Evolutionary conservation across 345 rosid species (phyloP).

Genomic region (Capsella bursapastoris): DNA sequence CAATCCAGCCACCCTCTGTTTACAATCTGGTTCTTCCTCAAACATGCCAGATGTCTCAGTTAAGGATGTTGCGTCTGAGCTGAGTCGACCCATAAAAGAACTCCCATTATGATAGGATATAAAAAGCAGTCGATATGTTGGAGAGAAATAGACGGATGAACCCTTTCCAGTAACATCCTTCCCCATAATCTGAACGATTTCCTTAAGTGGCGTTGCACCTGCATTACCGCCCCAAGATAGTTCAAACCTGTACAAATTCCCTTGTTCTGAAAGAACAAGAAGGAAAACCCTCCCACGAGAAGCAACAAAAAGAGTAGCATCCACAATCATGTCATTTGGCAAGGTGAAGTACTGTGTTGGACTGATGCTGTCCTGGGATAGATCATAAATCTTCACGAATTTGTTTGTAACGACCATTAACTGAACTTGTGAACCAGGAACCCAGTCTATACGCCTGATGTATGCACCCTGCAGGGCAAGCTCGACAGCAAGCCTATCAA

Average conservation of each 20-base stretch:
- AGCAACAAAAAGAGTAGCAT: constrained; percentile 82
- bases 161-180: constrained; percentile 77
- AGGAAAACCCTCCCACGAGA: constrained; percentile 84
- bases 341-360: constrained; percentile 91
- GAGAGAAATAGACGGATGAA: constrained; percentile 80
- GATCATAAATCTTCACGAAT: constrained; percentile 94
- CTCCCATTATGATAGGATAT: constrained; percentile 89
- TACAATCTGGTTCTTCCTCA: constrained; percentile 83
- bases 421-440: constrained; percentile 94
- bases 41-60: constrained; percentile 69
- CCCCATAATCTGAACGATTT: constrained; percentile 65
- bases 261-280: constrained; percentile 84
- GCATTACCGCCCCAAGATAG: constrained; percentile 75
- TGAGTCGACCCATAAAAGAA: constrained; percentile 75
- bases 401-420: constrained; percentile 86
- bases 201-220: constrained; percentile 86
- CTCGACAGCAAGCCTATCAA: constrained; percentile 94
- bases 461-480: constrained; percentile 97
- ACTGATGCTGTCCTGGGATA: constrained; percentile 94
- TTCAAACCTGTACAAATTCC: constrained; percentile 78
- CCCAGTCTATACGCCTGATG: constrained; percentile 90
- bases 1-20: constrained; percentile 71
- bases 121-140: constrained; percentile 75
- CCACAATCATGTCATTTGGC: constrained; percentile 81
- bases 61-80: constrained; percentile 68